Conservation (phyloP, 352 stramenopile genomes). For the Pythium utonaiense region DNA sequence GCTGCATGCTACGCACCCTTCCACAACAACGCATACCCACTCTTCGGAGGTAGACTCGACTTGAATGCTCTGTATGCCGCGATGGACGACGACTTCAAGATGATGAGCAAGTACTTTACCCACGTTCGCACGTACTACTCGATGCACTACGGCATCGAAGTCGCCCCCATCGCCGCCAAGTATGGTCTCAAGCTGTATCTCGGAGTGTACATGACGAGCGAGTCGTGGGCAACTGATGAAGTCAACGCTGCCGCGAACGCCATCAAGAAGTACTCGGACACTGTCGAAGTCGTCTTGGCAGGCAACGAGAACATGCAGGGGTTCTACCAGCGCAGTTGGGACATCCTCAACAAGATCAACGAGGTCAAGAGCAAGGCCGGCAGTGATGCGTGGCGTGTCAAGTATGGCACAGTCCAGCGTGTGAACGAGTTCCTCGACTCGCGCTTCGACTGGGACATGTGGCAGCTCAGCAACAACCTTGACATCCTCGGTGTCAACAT, state of each 20-base stretch:
- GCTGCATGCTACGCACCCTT: conserved; percentile 80
- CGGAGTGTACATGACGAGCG: conserved; percentile 71
- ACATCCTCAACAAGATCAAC: conserved; percentile 22
- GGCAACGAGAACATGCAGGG: conserved; percentile 78
- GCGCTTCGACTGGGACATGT: conserved; percentile 31
- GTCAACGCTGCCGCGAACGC: conserved; percentile 42
- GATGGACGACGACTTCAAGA: conserved; percentile 63
- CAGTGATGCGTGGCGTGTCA: no score
- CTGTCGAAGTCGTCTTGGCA: conserved; percentile 56
- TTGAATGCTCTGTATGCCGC: conserved; percentile 34
- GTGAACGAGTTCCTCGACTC: conserved; percentile 53
- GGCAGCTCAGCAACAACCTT: conserved; percentile 37
- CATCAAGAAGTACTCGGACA: conserved; percentile 45
- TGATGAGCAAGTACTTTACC: conserved; percentile 61
- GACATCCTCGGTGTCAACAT: conserved; percentile 84
- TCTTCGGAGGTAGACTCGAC: conserved; percentile 36
- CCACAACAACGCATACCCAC: conserved; percentile 66
- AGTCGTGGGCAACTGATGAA: conserved; percentile 56
- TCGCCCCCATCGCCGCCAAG: conserved; percentile 38
- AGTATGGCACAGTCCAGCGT: conserved; percentile 72
- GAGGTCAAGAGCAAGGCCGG: conserved; percentile 29
- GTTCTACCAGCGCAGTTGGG: conserved; percentile 33
- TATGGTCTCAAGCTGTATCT: conserved; percentile 60
- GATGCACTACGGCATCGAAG: conserved; percentile 48
- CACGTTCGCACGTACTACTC: conserved; percentile 80